Evolutionary conservation across 495 filamentous ascomycete genomes (phyloP).

Genomic region (Aspergillus leporis): DNA sequence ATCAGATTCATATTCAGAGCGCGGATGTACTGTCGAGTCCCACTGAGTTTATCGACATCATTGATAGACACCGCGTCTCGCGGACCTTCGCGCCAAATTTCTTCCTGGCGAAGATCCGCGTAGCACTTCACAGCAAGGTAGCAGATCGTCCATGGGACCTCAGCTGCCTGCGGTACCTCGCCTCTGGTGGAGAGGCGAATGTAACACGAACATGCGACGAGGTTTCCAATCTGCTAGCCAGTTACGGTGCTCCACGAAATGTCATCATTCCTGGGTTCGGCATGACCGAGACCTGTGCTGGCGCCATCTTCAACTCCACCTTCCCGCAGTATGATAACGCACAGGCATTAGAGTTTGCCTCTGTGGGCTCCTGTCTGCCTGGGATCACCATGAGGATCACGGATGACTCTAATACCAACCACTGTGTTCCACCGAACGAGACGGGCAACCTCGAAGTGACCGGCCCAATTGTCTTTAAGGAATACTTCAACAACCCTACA

Average conservation of each 20-base stretch:
- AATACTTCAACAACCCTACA: constrained; percentile 71
- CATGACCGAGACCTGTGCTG: constrained; percentile 60
- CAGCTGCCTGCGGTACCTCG: constrained; percentile 24
- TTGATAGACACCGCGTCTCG: neutral
- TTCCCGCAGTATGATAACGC: constrained; percentile 38
- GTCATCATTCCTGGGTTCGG: constrained; percentile 52
- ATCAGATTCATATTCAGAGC: constrained; percentile 2
- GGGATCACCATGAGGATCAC: constrained; percentile 45
- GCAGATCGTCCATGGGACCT: constrained; percentile 21
- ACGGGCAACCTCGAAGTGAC: constrained; percentile 29
- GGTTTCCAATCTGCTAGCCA: constrained; percentile 30
- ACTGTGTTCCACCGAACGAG: neutral
- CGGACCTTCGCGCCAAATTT: constrained; percentile 4
- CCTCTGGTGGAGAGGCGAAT: constrained; percentile 46
- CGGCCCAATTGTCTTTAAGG: constrained; percentile 69
- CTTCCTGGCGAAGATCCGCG: neutral
- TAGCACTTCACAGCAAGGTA: neutral
- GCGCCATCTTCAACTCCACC: constrained; percentile 39
- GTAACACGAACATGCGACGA: constrained; percentile 26
- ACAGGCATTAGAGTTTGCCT: constrained; percentile 29
- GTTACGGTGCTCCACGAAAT: constrained; percentile 33
- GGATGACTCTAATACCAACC: neutral
- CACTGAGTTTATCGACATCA: neutral
- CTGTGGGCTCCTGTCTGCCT: constrained; percentile 39
- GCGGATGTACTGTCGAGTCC: neutral